Evolutionary conservation across 257 asterid species (phyloP).

Genomic region (Primulina tabacum): DNA sequence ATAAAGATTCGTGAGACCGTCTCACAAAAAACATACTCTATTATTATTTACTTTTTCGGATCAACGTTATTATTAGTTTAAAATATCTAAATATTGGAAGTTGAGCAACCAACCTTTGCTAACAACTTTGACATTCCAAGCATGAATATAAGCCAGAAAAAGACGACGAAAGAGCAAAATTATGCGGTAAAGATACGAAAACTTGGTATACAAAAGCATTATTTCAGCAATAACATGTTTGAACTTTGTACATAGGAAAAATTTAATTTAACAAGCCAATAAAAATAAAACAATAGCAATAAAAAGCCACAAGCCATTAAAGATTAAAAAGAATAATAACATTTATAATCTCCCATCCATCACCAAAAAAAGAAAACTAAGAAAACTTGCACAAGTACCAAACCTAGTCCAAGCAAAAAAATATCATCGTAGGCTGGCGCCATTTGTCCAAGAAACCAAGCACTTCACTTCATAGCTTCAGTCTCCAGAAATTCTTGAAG

Average conservation of each 20-base stretch:
- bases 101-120: too few species aligned
- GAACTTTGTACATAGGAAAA: constrained; percentile 28
- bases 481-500: background rate
- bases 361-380: background rate
- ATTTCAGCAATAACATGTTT: constrained; percentile 21
- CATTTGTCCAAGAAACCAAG: constrained; percentile 1
- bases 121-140: too few species aligned
- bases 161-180: background rate
- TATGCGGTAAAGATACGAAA: background rate
- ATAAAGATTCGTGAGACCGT: too few species aligned
- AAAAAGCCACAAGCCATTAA: constrained; percentile 22
- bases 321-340: background rate
- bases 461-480: background rate
- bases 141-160: too few species aligned
- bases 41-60: too few species aligned
- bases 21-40: too few species aligned
- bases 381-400: constrained; percentile 17
- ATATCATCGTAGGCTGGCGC: background rate
- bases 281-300: background rate
- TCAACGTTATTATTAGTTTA: too few species aligned
- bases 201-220: background rate
- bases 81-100: too few species aligned
- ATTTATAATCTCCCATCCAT: background rate
- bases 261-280: background rate
- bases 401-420: constrained; percentile 22